These are phyloP conservation scores for Trematosphaeria pertusa DNA, from an alignment of 2,329 filamentous ascomycete species.

Conservation along the genomic window DNA sequence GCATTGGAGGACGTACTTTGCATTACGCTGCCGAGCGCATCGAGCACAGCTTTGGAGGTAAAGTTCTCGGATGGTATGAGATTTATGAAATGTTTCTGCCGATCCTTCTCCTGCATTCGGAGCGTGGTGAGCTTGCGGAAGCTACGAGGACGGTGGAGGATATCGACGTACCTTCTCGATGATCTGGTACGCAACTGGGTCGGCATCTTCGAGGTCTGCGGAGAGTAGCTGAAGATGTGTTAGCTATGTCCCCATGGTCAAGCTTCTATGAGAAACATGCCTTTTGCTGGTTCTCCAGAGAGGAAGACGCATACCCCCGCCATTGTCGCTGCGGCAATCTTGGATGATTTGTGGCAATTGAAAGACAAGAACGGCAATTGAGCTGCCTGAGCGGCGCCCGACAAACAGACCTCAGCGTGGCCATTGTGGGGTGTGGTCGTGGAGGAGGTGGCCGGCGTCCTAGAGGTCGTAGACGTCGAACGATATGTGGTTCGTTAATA, in stretches of 20 bases:
- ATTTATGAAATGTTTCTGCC: constrained; percentile 99
- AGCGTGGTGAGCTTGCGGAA: constrained; percentile 24
- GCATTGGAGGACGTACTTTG: constrained; percentile 60
- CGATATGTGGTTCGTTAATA: too few relatives aligned
- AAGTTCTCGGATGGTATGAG: constrained; percentile 99
- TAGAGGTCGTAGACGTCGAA: constrained; percentile 30
- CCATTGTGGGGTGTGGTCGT: constrained; percentile 43
- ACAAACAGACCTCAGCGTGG: constrained; percentile 48
- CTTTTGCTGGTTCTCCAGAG: constrained; percentile 57
- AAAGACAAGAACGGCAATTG: constrained; percentile 25
- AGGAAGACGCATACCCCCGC: constrained; percentile 52
- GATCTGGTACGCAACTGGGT: constrained; percentile 86
- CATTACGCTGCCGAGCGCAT: constrained; percentile 77
- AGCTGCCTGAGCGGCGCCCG: constrained; percentile 49
- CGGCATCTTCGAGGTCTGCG: constrained; percentile 79
- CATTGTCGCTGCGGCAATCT: constrained; percentile 42
- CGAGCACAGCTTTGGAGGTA: constrained; percentile 96
- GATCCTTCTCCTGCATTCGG: constrained; percentile 78
- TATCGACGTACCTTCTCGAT: constrained; percentile 77
- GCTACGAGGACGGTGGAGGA: constrained; percentile 15
- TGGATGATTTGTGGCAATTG: constrained; percentile 41
- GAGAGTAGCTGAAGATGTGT: constrained; percentile 72
- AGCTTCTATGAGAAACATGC: constrained; percentile 28
- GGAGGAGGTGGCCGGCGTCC: constrained; percentile 19
- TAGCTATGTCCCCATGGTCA: constrained; percentile 10